phyloP scores from a whole-genome alignment of 2,329 filamentous ascomycete species.

The Zasmidium cellare region DNA sequence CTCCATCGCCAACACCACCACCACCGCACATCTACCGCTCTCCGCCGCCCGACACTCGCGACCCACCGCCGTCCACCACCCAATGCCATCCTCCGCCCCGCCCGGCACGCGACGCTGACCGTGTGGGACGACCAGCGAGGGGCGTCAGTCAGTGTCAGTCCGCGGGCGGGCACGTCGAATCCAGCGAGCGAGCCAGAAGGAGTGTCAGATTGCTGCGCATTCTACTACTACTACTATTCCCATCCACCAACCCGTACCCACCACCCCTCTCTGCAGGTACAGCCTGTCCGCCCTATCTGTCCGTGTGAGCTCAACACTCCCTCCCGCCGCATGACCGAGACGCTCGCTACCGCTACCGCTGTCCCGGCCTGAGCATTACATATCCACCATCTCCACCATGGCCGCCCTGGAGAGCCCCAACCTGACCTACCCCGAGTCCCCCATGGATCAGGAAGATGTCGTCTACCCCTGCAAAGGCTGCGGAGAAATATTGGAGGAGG shows the following conservation, averaged over 20 bases:
- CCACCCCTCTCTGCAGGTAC: neutral
- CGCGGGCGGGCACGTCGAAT: neutral
- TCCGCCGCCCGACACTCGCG: neutral
- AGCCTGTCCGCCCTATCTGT: neutral
- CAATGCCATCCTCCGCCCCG: neutral
- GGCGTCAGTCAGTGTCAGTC: neutral
- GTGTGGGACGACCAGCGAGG: neutral
- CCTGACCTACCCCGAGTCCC: conserved; percentile 63
- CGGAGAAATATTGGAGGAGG: conserved; percentile 96
- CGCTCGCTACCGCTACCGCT: neutral
- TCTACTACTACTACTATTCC: conserved; percentile 1
- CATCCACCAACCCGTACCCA: neutral
- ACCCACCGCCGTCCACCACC: neutral
- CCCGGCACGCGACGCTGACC: neutral
- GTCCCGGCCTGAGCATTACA: conserved; percentile 10
- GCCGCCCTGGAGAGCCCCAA: conserved; percentile 54
- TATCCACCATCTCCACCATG: conserved; percentile 11
- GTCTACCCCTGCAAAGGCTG: conserved; percentile 88
- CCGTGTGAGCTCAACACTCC: neutral
- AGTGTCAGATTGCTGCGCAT: neutral
- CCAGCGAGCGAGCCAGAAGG: neutral
- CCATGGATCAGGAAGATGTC: conserved; percentile 76
- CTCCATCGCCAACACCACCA: neutral
- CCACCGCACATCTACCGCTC: neutral
- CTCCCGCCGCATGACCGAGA: conserved; percentile 7